Percentiles rank a stretch among this genome's conserved stretches.
phyloP scores from a whole-genome alignment of 2,329 filamentous ascomycete genomes.

The Sporothrix schenckii region DNA sequence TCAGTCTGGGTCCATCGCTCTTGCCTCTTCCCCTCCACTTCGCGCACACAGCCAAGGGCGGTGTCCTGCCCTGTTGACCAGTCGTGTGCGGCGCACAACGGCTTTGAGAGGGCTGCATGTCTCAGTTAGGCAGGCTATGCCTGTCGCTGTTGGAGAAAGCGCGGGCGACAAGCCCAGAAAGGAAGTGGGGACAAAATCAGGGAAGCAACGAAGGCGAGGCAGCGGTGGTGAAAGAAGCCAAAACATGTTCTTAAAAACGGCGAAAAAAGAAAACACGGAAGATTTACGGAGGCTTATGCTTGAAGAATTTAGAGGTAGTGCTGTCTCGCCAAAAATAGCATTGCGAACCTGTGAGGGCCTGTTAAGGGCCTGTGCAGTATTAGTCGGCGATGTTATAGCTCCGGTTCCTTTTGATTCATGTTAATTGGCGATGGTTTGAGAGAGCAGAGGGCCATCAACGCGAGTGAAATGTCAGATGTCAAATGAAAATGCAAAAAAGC shows the following conservation, averaged over 20 bases:
- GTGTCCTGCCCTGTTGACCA: slow-evolving; percentile 25
- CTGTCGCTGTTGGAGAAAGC: slow-evolving; percentile 2
- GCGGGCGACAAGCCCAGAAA: not conserved
- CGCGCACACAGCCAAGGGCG: slow-evolving; percentile 27
- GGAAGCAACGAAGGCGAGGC: not conserved
- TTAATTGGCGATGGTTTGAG: not conserved
- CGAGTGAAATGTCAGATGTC: not conserved
- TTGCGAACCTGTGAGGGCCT: not conserved
- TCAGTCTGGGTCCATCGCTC: not conserved
- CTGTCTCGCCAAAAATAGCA: slow-evolving; percentile 22
- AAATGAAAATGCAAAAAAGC: not conserved
- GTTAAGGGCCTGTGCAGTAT: slow-evolving; percentile 14
- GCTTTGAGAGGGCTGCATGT: slow-evolving; percentile 23
- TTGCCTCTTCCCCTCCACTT: not conserved
- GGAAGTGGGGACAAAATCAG: not conserved
- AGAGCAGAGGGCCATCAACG: not conserved
- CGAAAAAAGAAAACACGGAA: not conserved
- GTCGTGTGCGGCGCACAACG: slow-evolving; percentile 24
- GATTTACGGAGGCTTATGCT: not conserved
- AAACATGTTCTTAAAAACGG: not conserved
- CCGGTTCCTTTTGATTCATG: not conserved
- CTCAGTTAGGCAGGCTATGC: slow-evolving; percentile 26
- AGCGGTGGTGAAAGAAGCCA: not conserved
- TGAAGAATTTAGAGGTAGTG: not conserved
- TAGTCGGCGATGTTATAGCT: not conserved